Percentiles rank a stretch among this genome's conserved stretches.
Conservation (phyloP, 2,329 filamentous ascomycete genomes). For the Colletotrichum noveboracense region DNA sequence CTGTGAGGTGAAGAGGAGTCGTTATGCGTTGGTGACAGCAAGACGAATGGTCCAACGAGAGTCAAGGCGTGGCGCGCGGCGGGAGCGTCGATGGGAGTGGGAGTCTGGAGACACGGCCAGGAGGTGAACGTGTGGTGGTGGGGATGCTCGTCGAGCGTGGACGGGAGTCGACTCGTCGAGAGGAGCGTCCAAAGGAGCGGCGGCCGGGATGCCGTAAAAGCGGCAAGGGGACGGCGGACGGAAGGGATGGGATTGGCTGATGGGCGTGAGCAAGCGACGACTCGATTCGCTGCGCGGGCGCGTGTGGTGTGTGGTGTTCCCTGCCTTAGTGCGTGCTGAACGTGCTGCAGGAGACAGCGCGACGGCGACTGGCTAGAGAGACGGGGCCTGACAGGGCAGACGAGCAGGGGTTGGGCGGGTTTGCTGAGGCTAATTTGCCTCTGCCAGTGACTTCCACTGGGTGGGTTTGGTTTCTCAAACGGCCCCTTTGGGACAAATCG, state of each 20-base stretch:
- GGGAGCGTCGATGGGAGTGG: slow-evolving; percentile 11
- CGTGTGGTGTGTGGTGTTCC: slow-evolving; percentile 32
- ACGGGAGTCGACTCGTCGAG: background rate
- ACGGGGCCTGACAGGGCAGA: slow-evolving; percentile 8
- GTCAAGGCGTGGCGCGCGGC: slow-evolving; percentile 19
- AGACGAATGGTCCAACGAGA: slow-evolving; percentile 19
- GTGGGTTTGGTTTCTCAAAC: background rate
- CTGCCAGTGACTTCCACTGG: background rate
- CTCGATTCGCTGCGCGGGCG: slow-evolving; percentile 31
- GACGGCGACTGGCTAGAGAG: slow-evolving; percentile 12
- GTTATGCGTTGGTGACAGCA: slow-evolving; percentile 17
- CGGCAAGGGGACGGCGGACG: slow-evolving; percentile 24
- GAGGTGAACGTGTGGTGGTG: slow-evolving; percentile 8
- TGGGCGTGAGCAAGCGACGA: slow-evolving; percentile 30
- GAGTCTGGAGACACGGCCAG: slow-evolving; percentile 6
- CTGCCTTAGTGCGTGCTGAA: slow-evolving; percentile 31
- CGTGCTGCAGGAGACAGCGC: slow-evolving; percentile 27
- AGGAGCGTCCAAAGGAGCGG: background rate
- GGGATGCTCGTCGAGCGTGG: background rate
- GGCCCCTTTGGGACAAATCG: background rate
- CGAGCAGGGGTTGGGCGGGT: background rate
- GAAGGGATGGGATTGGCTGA: slow-evolving; percentile 10
- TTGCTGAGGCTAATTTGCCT: slow-evolving; percentile 17
- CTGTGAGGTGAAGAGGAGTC: slow-evolving; percentile 19
- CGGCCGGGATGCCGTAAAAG: slow-evolving; percentile 18